Base-by-base conservation (phyloP, 176 grass and related monocot genomes). In the Carex parvula region DNA sequence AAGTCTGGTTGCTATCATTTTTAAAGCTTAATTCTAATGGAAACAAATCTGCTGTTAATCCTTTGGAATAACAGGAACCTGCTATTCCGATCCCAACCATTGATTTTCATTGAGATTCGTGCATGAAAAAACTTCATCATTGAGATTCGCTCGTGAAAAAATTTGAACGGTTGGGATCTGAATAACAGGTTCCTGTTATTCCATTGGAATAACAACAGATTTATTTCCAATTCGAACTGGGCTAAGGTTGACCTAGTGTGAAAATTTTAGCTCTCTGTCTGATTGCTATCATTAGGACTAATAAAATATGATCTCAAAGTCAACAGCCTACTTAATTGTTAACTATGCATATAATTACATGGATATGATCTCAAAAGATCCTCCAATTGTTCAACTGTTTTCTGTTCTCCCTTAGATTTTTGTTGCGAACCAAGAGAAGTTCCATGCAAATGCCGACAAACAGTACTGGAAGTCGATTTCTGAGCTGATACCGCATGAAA, bases 401-500 rank as follows among this genome's bases (percentile, higher is more conserved):
- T 4, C 18, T 67, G 2, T 3, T 29, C 21, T 48, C 2, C 39
- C 90, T 3, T 88, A 98, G 95, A 77, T 98, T 42, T 89, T 93
- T 5, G 55, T 92, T 11, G 91, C 83, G 6, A 84, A 62, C 76
- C 92, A 95, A 82, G 92, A 95, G 86, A 93, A 91, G 15, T 98
- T 98, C 85, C 93, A 98, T 84, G 88, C 91, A 16, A 85, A 70
- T 2, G 91, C 91, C 6, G 86, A 90, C 76, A 98, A 98, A 68
- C 89, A 93, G 50, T 94, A 98, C 80, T 98, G 95, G 95, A 93
- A 98, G 82, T 89, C 95, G 0, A 98, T 98, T 75, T 92, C 92
- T 0, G 95, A 98, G 42, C 89, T 98, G 79, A 95, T 98, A 60
- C 95, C 91, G 13, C 95, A 91, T 70, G 95, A 98, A 85, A 91